Percentiles rank a stretch among this genome's conserved stretches.
Conservation (phyloP, 2,329 filamentous ascomycete species). For the Juglanconis sp. region DNA sequence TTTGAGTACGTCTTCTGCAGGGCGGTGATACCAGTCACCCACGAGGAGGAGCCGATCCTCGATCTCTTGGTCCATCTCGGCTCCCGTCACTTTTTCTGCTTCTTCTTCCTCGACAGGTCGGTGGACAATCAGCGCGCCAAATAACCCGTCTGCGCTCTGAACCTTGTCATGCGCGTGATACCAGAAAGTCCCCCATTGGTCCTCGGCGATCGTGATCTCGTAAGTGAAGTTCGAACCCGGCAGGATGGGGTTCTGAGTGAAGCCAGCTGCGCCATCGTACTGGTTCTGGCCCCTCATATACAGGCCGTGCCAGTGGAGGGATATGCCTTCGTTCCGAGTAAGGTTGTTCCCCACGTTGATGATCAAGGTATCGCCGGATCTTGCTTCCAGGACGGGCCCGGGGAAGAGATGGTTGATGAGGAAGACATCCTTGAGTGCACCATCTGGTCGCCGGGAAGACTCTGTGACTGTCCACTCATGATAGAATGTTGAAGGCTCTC, state of each 20-base stretch:
- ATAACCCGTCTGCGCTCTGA: slow-evolving; percentile 43
- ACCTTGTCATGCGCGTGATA: slow-evolving; percentile 43
- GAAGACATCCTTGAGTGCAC: slow-evolving; percentile 46
- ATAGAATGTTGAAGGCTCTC: not conserved
- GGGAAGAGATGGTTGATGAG: slow-evolving; percentile 49
- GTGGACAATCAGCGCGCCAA: slow-evolving; percentile 45
- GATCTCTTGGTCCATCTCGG: slow-evolving; percentile 30
- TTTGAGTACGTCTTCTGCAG: slow-evolving; percentile 5
- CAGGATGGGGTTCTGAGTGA: slow-evolving; percentile 13
- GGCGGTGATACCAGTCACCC: slow-evolving; percentile 38
- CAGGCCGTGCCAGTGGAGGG: slow-evolving; percentile 47
- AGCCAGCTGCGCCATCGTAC: not conserved
- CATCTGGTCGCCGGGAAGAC: slow-evolving; percentile 40
- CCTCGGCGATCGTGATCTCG: slow-evolving; percentile 15
- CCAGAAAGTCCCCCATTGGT: slow-evolving; percentile 39
- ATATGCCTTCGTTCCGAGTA: slow-evolving; percentile 32
- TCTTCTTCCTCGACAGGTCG: slow-evolving; percentile 25
- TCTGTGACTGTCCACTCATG: slow-evolving; percentile 38
- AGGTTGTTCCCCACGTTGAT: slow-evolving; percentile 41
- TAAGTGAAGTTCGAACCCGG: not conserved
- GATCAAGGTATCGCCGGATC: slow-evolving; percentile 41
- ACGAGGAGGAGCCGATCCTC: slow-evolving; percentile 35
- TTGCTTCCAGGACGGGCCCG: slow-evolving; percentile 46
- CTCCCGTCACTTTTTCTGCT: slow-evolving; percentile 26
- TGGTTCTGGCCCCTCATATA: slow-evolving; percentile 32